Conservation (phyloP, 2,329 filamentous ascomycete species). For the Coniella vitis region DNA sequence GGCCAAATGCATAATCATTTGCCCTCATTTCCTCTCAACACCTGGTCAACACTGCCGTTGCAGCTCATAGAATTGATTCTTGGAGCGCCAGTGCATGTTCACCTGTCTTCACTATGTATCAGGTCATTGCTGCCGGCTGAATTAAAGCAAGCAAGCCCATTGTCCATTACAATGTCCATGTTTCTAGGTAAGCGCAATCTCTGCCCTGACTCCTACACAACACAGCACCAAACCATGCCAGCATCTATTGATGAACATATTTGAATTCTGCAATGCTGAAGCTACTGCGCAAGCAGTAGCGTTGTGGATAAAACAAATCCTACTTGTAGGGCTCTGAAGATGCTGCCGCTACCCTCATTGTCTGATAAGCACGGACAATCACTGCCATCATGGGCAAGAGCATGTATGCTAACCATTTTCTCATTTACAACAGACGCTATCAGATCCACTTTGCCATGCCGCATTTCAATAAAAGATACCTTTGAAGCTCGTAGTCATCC, state of each 20-base stretch:
- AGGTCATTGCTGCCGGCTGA: no score
- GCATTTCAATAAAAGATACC: no score
- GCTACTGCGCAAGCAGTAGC: constrained; percentile 5
- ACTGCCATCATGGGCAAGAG: background rate
- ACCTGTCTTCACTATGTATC: background rate
- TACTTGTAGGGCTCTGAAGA: constrained; percentile 9
- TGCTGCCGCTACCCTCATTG: background rate
- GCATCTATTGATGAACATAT: constrained; percentile 15
- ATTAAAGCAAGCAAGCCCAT: background rate
- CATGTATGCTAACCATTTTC: background rate
- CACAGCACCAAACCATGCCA: no score
- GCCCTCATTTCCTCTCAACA: no score
- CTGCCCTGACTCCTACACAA: background rate
- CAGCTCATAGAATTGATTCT: background rate
- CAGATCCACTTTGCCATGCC: no score
- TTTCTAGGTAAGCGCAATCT: background rate
- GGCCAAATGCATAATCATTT: no score
- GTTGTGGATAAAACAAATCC: constrained; percentile 15
- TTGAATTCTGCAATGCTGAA: constrained; percentile 20
- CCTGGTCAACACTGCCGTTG: no score
- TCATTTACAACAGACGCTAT: background rate
- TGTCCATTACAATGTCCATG: no score
- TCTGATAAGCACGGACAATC: background rate
- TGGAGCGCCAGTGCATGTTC: background rate
- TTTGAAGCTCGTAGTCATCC: background rate